Conservation (phyloP, 768 basidiomycete species). For the Phlegmacium glaucopus region DNA sequence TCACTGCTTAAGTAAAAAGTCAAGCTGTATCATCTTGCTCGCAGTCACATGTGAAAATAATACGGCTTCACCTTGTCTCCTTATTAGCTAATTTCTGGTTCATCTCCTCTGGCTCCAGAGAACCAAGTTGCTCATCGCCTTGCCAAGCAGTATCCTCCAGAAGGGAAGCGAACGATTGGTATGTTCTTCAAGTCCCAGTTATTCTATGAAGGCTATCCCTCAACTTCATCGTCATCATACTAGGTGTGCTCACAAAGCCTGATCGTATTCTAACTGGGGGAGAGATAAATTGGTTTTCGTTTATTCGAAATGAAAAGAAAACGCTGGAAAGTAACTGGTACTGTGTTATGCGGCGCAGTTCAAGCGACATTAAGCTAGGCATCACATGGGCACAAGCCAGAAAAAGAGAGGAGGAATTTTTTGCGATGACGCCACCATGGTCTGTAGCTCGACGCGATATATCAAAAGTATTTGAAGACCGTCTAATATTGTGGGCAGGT, state of each 20-base stretch:
- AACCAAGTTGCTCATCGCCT: conserved; percentile 75
- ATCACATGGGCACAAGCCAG: conserved; percentile 64
- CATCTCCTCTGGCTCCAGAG: conserved; percentile 35
- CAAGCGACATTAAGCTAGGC: conserved; percentile 44
- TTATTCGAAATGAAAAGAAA: conserved; percentile 53
- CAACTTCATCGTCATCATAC: not conserved
- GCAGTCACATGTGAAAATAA: conserved; percentile 64
- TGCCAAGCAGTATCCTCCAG: conserved; percentile 55
- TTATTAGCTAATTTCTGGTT: not conserved
- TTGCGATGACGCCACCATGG: conserved; percentile 51
- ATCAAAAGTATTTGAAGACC: conserved; percentile 57
- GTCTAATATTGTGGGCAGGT: conserved; percentile 46
- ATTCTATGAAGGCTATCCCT: not conserved
- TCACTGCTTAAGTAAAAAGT: conserved; percentile 56
- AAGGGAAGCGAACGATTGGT: conserved; percentile 72
- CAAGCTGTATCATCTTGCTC: conserved; percentile 60
- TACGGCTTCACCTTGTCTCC: conserved; percentile 10
- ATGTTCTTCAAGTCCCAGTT: conserved; percentile 9
- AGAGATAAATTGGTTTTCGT: conserved; percentile 51
- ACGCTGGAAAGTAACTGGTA: conserved; percentile 56
- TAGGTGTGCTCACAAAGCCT: conserved; percentile 68
- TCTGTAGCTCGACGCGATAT: conserved; percentile 44
- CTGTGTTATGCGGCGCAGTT: conserved; percentile 53
- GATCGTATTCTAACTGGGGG: conserved; percentile 41
- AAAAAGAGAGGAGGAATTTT: conserved; percentile 52